phyloP scores from a whole-genome alignment of 257 asterid species.

The Thymus mandschuricus region DNA sequence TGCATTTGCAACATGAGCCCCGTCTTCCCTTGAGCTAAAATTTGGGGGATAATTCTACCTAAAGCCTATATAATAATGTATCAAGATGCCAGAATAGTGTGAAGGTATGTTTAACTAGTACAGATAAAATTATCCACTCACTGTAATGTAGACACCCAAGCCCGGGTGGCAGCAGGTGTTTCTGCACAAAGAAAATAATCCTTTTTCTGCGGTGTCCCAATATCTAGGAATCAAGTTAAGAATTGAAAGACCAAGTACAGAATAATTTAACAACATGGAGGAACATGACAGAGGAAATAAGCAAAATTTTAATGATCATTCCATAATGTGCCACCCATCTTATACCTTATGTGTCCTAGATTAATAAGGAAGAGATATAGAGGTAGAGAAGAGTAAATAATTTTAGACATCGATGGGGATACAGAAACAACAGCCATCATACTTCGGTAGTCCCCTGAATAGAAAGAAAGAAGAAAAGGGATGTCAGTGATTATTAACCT shows the following conservation, averaged over 20 bases:
- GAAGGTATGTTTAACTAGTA: not conserved
- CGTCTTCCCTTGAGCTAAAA: not conserved
- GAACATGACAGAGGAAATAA: not conserved
- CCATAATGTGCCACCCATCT: not conserved
- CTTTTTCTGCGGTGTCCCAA: constrained; percentile 94
- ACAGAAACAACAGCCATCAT: constrained; percentile 98
- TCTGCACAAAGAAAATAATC: constrained; percentile 97
- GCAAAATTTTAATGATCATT: not conserved
- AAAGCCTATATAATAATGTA: not conserved
- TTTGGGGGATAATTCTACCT: not conserved
- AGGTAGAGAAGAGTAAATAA: constrained; percentile 15
- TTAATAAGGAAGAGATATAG: constrained; percentile 10
- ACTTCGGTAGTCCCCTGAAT: constrained; percentile 89
- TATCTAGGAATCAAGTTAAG: constrained; percentile 73
- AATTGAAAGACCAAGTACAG: constrained; percentile 23
- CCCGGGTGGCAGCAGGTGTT: constrained; percentile 94
- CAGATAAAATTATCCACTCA: constrained; percentile 54
- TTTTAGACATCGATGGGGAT: constrained; percentile 52
- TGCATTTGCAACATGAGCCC: not conserved
- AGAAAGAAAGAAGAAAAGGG: constrained; percentile 32
- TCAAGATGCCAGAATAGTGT: not conserved
- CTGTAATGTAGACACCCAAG: constrained; percentile 97
- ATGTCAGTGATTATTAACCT: constrained; percentile 26
- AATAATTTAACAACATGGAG: constrained; percentile 4
- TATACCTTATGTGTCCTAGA: constrained; percentile 8